Evolutionary conservation across 176 grass and related monocot genomes (phyloP).

Genomic region (Melocanna baccifera): DNA sequence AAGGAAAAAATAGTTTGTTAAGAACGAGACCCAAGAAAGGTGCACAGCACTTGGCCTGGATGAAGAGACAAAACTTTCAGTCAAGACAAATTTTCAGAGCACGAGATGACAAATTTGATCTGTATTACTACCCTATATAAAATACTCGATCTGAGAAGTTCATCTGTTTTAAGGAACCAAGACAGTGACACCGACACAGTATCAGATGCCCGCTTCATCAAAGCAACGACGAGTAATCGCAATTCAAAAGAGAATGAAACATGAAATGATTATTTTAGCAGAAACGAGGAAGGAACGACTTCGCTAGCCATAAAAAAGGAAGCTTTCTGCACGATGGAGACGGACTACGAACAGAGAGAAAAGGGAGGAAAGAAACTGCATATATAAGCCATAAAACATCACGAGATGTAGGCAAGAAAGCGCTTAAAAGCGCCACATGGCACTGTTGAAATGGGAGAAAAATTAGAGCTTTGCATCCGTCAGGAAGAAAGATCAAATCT

Average conservation of each 20-base stretch:
- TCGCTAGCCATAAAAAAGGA: background rate
- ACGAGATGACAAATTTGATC: constrained; percentile 55
- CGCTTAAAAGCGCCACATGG: background rate
- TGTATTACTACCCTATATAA: constrained; percentile 34
- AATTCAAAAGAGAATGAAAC: background rate
- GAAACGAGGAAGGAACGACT: background rate
- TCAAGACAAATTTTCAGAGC: constrained; percentile 23
- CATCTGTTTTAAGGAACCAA: constrained; percentile 40
- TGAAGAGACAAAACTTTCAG: constrained; percentile 21
- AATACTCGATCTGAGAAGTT: constrained; percentile 25
- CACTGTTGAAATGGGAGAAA: background rate
- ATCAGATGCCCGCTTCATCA: constrained; percentile 22
- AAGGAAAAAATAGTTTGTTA: constrained; percentile 8
- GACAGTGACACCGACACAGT: constrained; percentile 39
- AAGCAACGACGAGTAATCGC: constrained; percentile 4
- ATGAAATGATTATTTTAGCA: background rate
- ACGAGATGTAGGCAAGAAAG: background rate
- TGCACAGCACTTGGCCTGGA: constrained; percentile 27
- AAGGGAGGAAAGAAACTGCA: background rate
- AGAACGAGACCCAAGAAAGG: constrained; percentile 30
- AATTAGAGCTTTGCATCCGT: background rate
- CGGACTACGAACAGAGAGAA: background rate
- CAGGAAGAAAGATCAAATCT: background rate
- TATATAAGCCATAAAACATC: too few relatives aligned
- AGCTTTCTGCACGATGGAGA: background rate